Percentiles rank a stretch among this genome's conserved stretches.
phyloP scores from a whole-genome alignment of 2,329 filamentous ascomycete genomes.

The Thermomyces lanuginosus region DNA sequence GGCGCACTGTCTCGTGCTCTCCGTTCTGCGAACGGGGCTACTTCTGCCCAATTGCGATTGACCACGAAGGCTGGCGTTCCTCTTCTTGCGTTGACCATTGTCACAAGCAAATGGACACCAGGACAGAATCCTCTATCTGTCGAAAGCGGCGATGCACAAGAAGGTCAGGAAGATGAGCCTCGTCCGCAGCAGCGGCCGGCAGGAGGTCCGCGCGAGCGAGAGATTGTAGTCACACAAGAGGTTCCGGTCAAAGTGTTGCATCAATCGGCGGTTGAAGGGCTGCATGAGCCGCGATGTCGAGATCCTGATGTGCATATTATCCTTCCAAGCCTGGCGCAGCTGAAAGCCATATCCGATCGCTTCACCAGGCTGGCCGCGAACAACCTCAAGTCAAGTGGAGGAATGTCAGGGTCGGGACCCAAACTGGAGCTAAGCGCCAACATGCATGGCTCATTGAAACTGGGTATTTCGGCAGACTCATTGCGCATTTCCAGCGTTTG shows the following conservation, averaged over 20 bases:
- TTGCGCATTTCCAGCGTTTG: constrained; percentile 75
- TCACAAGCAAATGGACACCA: constrained; percentile 37
- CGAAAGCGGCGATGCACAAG: constrained; percentile 21
- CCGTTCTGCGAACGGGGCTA: constrained; percentile 67
- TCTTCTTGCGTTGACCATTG: constrained; percentile 77
- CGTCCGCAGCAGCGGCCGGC: constrained; percentile 20
- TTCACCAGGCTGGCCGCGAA: constrained; percentile 68
- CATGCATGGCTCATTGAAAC: constrained; percentile 73
- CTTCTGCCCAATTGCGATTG: constrained; percentile 67
- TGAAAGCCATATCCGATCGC: constrained; percentile 87
- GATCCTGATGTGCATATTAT: constrained; percentile 91
- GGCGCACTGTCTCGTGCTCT: constrained; percentile 77
- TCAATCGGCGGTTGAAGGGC: constrained; percentile 68
- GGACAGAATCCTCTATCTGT: constrained; percentile 41
- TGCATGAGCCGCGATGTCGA: constrained; percentile 79
- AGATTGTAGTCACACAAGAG: constrained; percentile 88
- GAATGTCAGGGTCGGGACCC: constrained; percentile 24
- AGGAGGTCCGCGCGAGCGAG: constrained; percentile 52
- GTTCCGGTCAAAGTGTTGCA: constrained; percentile 86
- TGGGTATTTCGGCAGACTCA: constrained; percentile 68
- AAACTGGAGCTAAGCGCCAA: constrained; percentile 81
- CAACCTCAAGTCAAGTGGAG: constrained; percentile 16
- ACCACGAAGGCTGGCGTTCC: constrained; percentile 86
- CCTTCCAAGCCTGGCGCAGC: constrained; percentile 67
- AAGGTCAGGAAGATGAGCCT: too few relatives aligned